These are phyloP conservation scores for Hysterangium stoloniferum DNA, from an alignment of 768 basidiomycete genomes.

Conservation along the genomic window DNA sequence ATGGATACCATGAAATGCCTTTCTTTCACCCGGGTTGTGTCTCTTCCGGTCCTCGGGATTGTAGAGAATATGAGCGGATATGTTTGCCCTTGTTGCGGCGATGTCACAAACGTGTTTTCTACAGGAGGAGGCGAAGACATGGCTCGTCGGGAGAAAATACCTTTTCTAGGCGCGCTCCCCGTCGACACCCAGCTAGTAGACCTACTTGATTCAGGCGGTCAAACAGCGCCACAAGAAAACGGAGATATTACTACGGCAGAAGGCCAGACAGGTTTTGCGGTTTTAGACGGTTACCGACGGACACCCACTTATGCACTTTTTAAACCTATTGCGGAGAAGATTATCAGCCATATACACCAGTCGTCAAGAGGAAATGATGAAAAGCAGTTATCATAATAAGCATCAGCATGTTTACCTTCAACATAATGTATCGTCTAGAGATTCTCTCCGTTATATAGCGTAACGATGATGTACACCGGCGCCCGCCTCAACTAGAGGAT, in stretches of 20 bases:
- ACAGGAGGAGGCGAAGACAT: slow-evolving; percentile 87
- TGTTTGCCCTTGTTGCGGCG: slow-evolving; percentile 94
- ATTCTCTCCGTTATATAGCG: no score
- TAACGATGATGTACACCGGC: no score
- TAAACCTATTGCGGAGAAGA: slow-evolving; percentile 41
- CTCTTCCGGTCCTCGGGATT: slow-evolving; percentile 80
- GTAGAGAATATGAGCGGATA: slow-evolving; percentile 99
- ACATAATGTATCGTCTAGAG: no score
- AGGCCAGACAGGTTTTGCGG: slow-evolving; percentile 30
- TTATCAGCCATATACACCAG: no score
- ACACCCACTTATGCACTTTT: slow-evolving; percentile 72
- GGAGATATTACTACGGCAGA: slow-evolving; percentile 15
- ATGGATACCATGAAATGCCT: slow-evolving; percentile 95
- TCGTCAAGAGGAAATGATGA: no score
- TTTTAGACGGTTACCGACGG: slow-evolving; percentile 53
- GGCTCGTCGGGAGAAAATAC: slow-evolving; percentile 65
- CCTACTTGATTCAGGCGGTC: slow-evolving; percentile 63
- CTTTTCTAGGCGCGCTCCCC: slow-evolving; percentile 82
- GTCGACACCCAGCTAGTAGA: slow-evolving; percentile 89
- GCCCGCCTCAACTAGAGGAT: no score
- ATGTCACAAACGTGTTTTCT: slow-evolving; percentile 91
- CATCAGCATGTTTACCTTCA: no score
- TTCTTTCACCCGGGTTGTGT: slow-evolving; percentile 86
- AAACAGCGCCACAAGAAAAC: slow-evolving; percentile 16
- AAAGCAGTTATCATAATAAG: no score